phyloP scores from a whole-genome alignment of 345 rosid species.

The Corchorus olitorius region DNA sequence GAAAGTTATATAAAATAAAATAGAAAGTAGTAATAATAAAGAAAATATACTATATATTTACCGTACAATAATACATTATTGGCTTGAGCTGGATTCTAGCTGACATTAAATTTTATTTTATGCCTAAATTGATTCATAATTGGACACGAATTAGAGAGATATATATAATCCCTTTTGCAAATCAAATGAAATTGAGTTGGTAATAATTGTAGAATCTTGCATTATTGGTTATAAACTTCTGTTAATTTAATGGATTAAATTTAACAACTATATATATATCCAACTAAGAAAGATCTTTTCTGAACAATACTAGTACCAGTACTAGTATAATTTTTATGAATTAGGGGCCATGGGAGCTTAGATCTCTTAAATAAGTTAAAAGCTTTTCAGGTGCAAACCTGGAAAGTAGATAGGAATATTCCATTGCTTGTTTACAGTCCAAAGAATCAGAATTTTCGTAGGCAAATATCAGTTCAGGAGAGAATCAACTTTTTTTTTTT shows the following conservation, averaged over 20 bases:
- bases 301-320: no score
- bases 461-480: slow-evolving; percentile 5
- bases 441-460: slow-evolving; percentile 32
- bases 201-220: slow-evolving; percentile 23
- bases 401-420: slow-evolving; percentile 23
- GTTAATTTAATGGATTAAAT: slow-evolving; percentile 5
- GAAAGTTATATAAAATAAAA: not conserved
- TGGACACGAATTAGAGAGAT: not conserved
- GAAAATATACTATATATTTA: not conserved
- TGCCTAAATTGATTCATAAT: not conserved
- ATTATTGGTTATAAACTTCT: slow-evolving; percentile 21
- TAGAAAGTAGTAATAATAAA: not conserved
- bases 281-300: not conserved
- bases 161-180: not conserved
- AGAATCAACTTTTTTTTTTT: slow-evolving; percentile 3
- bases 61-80: slow-evolving; percentile 5
- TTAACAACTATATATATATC: not conserved
- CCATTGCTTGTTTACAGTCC: slow-evolving; percentile 10
- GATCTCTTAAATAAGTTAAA: not conserved
- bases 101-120: not conserved
- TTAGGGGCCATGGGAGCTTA: slow-evolving; percentile 7
- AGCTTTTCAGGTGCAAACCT: slow-evolving; percentile 18
- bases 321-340: not conserved
- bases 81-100: slow-evolving; percentile 19
- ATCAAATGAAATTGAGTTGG: slow-evolving; percentile 29